These are phyloP conservation scores for Botrytis deweyae DNA, from an alignment of 2,329 filamentous ascomycete genomes.

Conservation along the genomic window DNA sequence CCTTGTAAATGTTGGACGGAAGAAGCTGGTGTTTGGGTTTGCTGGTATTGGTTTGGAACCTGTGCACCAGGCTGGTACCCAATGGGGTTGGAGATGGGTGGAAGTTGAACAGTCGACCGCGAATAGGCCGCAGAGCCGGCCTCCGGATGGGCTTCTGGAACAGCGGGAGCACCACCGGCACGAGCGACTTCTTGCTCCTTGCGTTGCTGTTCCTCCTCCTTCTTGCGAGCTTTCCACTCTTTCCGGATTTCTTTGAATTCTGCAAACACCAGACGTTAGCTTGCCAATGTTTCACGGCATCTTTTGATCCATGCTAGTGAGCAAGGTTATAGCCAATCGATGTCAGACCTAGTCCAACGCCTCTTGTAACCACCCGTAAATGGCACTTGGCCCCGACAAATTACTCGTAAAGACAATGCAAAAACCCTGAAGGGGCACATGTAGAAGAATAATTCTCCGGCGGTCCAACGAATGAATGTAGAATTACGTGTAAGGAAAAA, in stretches of 20 bases:
- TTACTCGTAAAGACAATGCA: slow-evolving; percentile 14
- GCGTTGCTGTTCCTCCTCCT: slow-evolving; percentile 89
- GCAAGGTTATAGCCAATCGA: slow-evolving; percentile 46
- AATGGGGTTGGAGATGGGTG: slow-evolving; percentile 54
- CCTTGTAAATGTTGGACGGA: slow-evolving; percentile 57
- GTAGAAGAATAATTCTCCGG: background rate
- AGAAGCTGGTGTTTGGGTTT: slow-evolving; percentile 46
- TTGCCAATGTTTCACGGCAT: slow-evolving; percentile 34
- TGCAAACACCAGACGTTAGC: slow-evolving; percentile 34
- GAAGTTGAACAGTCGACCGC: slow-evolving; percentile 62
- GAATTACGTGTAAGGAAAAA: background rate
- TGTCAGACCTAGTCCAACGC: slow-evolving; percentile 49
- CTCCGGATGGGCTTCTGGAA: slow-evolving; percentile 54
- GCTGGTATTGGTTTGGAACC: slow-evolving; percentile 41
- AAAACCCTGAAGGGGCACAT: background rate
- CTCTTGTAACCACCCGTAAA: slow-evolving; percentile 40
- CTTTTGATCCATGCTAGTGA: slow-evolving; percentile 45
- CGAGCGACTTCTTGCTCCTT: slow-evolving; percentile 83
- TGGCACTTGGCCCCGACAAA: background rate
- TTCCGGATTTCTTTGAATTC: slow-evolving; percentile 99
- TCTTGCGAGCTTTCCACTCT: slow-evolving; percentile 99
- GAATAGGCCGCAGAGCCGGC: slow-evolving; percentile 50
- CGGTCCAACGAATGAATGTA: background rate
- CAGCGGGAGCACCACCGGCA: slow-evolving; percentile 61
- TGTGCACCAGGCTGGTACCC: slow-evolving; percentile 64